Conservation (phyloP, 768 basidiomycete species). For the Leccinum boreale region DNA sequence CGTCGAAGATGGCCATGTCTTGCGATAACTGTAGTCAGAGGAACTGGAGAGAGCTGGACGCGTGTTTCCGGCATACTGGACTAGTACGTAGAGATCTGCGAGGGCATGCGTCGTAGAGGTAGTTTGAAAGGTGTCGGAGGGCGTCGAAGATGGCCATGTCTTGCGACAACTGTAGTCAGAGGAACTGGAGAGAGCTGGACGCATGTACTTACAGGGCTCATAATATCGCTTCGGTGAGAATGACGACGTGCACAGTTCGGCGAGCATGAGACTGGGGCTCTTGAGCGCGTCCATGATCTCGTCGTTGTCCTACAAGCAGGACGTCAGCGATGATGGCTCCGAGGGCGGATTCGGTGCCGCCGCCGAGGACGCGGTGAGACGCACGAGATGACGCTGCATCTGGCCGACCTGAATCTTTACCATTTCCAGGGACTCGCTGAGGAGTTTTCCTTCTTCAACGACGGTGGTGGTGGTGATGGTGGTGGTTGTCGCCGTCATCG, state of each 20-base stretch:
- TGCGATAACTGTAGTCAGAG: too few species aligned
- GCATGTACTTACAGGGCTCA: constrained; percentile 78
- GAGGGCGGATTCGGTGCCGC: not conserved
- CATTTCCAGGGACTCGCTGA: constrained; percentile 79
- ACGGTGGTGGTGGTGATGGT: constrained; percentile 29
- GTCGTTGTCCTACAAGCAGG: constrained; percentile 69
- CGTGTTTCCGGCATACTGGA: not conserved
- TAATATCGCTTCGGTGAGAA: constrained; percentile 98
- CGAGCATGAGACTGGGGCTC: constrained; percentile 95
- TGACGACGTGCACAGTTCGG: constrained; percentile 90
- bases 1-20: too few species aligned
- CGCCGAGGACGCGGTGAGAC: constrained; percentile 21
- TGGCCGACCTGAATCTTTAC: constrained; percentile 91
- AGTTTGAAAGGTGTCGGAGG: too few species aligned
- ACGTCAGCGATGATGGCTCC: not conserved
- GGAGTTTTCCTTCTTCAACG: constrained; percentile 76
- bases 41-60: not conserved
- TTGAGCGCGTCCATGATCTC: constrained; percentile 99
- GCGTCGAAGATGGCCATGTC: too few species aligned
- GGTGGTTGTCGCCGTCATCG: constrained; percentile 13
- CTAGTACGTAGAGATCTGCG: too few species aligned
- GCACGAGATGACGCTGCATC: constrained; percentile 90
- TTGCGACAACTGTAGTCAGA: too few species aligned
- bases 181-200: not conserved
- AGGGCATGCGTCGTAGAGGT: too few species aligned